Evolutionary conservation across 1,284 basidiomycete species (phyloP).

Genomic region (Sparassis latifolia): DNA sequence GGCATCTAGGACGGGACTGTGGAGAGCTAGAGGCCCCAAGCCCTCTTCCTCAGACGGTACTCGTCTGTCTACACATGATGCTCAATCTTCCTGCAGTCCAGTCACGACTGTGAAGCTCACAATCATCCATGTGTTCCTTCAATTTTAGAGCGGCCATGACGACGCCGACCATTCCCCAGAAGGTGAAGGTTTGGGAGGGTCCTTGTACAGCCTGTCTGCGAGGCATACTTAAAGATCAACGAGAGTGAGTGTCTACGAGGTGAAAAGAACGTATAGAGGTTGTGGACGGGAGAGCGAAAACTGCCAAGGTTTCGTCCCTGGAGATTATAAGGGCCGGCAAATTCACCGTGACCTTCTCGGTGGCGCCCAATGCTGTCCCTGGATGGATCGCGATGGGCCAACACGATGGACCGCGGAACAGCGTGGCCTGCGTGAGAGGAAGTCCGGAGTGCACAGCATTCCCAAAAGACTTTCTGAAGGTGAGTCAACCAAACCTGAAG

Average conservation of each 20-base stretch:
- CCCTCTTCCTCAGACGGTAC: slow-evolving; percentile 38
- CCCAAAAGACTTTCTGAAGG: no score
- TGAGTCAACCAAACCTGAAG: no score
- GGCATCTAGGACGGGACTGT: slow-evolving; percentile 25
- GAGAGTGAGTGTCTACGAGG: neutral
- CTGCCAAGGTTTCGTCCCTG: no score
- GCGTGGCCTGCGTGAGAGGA: no score
- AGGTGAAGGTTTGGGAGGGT: slow-evolving; percentile 17
- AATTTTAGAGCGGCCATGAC: slow-evolving; percentile 44
- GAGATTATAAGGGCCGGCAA: no score
- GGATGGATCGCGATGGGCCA: no score
- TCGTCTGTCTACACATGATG: slow-evolving; percentile 30
- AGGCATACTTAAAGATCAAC: slow-evolving; percentile 6
- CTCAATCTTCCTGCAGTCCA: neutral
- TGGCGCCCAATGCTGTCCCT: no score
- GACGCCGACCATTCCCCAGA: slow-evolving; percentile 37
- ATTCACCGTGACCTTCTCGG: no score
- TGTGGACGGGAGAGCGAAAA: no score
- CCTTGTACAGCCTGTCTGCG: slow-evolving; percentile 10
- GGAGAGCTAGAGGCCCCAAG: slow-evolving; percentile 29
- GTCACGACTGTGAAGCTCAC: slow-evolving; percentile 26
- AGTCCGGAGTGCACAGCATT: no score
- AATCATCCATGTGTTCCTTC: slow-evolving; percentile 42
- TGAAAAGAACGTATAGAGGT: no score
- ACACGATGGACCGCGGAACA: no score